phyloP scores from a whole-genome alignment of 1,139 yeast genomes.

The Diutina sp. region DNA sequence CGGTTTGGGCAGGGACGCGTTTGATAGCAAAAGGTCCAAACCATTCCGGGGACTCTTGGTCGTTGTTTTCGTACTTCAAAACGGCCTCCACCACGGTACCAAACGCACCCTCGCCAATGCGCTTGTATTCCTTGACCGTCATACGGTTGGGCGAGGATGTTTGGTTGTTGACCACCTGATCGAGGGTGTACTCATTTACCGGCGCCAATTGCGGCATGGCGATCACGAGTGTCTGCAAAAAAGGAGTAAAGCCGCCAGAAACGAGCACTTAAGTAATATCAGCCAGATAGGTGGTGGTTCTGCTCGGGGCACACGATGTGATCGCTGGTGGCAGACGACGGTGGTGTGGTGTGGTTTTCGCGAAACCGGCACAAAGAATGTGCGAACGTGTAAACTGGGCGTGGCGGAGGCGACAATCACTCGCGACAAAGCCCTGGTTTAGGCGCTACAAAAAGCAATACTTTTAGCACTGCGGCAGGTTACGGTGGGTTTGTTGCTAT shows the following conservation, averaged over 20 bases:
- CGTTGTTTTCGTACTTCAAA: constrained; percentile 10
- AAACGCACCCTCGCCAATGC: constrained; percentile 76
- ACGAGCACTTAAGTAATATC: not conserved
- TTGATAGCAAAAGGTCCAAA: constrained; percentile 70
- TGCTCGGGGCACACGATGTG: not conserved
- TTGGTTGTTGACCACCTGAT: constrained; percentile 52
- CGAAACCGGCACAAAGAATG: not conserved
- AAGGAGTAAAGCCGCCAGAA: not conserved
- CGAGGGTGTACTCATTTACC: constrained; percentile 16
- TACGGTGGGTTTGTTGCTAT: not conserved
- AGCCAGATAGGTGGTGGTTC: not conserved
- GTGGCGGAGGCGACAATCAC: not conserved
- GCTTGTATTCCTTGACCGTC: constrained; percentile 58
- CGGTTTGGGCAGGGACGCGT: constrained; percentile 76
- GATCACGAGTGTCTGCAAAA: not conserved
- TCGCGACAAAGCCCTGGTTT: not conserved
- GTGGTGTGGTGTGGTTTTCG: constrained; percentile 1
- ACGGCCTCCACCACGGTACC: constrained; percentile 75
- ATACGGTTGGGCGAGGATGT: constrained; percentile 42
- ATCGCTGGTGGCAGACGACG: not conserved
- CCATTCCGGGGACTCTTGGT: constrained; percentile 12
- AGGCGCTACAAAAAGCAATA: too few species aligned
- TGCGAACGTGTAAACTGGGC: not conserved
- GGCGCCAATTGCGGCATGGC: constrained; percentile 2
- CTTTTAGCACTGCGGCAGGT: not conserved